Base-by-base conservation (phyloP, 2,329 filamentous ascomycete species). In the Apiospora pterosperma region DNA sequence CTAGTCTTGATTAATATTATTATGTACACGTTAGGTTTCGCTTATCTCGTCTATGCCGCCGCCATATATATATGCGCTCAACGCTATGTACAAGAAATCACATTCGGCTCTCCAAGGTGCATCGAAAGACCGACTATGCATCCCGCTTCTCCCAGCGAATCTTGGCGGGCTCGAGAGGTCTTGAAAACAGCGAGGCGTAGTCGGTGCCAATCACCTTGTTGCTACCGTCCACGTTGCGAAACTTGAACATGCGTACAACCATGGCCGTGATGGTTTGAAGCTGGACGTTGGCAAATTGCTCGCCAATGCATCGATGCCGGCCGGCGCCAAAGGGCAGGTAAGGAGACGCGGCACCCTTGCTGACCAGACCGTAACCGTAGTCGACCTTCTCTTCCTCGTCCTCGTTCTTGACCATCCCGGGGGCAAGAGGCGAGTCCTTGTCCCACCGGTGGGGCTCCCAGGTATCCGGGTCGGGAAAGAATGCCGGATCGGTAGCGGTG, bases 391-490 rank as follows among this genome's bases (percentile, higher is more conserved):
- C 91, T 73, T 90, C 87, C 72, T 85, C 84, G 41, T 84, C 82
- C 23, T 81, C 79, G 60, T 80, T 80, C 64, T 76, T 78, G 66
- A 79, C 77, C 25, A 85, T 75, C 64, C 70, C 83, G 62, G 83
- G 84, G 31, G 81, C 85, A 67, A 84, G 84, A 63, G 82, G 80
- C 48, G 86, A 87, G 64, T 85, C 87, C 67, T 86, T 84, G 71
- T 93, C 88, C 95, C 95, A 98, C 64, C 95, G 90, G 79, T 96
- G 92, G 61, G 95, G 95, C 75, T 97, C 90, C 94, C 95, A 98
- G 62, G 85, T 77, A 25, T 90, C 80, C 7, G 94, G 91, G 70
- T 97, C 87, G 23, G 93, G 91, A 84, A 98, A 98, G 81, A 90
- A 91, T 65, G 86, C 78, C 25, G 87, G 81, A 66, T 92, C 89